Percentiles rank a stretch among this genome's conserved stretches.
phyloP scores from a whole-genome alignment of 163 green algal species.

The Chlamydomonas reinhardtii region DNA sequence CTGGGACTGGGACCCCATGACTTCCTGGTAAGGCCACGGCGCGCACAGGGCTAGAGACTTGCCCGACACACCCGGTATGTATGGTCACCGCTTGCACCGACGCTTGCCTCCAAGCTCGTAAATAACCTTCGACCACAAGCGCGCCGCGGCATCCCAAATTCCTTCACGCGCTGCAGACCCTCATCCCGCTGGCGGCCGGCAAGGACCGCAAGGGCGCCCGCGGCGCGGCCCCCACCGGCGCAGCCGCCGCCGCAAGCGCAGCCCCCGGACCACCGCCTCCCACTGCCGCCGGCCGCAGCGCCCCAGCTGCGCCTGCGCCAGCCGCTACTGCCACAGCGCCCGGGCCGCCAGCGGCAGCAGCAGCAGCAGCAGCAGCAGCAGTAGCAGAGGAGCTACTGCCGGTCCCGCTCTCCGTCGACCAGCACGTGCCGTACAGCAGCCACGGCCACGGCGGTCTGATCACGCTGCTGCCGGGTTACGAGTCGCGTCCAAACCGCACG shows the following conservation, averaged over 20 bases:
- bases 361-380: neutral
- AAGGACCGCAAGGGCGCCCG: neutral
- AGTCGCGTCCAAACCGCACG: conserved; percentile 54
- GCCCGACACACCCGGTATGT: no score
- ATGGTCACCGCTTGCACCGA: no score
- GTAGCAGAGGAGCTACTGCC: no score
- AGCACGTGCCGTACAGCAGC: conserved; percentile 18
- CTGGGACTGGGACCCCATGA: conserved; percentile 1
- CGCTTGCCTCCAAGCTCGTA: no score
- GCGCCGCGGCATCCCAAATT: no score
- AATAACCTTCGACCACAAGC: no score
- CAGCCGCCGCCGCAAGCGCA: neutral
- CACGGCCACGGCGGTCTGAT: conserved; percentile 3
- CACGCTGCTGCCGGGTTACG: conserved; percentile 58
- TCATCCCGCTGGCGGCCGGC: neutral
- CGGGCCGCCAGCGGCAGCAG: neutral
- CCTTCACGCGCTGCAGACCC: neutral
- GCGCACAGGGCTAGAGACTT: neutral
- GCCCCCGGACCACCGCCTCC: no score
- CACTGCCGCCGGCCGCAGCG: neutral
- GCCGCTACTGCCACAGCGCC: neutral
- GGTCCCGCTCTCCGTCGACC: neutral
- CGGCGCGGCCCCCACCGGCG: neutral
- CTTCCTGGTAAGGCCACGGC: conserved; percentile 11
- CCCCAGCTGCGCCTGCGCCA: neutral